A percentile compares a stretch with the other conserved stretches of the same genome.
These are phyloP conservation scores for Hypholoma fasciculare DNA, from an alignment of 768 basidiomycete species.

Conservation along the genomic window DNA sequence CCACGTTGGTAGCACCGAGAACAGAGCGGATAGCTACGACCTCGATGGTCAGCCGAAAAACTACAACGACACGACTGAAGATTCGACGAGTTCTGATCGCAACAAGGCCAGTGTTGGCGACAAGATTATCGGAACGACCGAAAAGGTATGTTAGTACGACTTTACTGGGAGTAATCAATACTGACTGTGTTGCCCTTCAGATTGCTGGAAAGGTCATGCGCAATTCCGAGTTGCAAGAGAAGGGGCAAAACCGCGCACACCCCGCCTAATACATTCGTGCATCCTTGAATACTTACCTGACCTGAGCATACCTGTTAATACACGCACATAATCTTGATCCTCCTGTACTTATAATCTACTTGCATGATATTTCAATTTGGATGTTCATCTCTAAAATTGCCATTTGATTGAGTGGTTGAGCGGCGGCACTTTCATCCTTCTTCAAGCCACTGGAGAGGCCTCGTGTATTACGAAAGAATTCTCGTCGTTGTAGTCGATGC, in stretches of 20 bases:
- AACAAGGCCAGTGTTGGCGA: constrained; percentile 44
- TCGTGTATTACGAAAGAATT: background rate
- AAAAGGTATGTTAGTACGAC: constrained; percentile 40
- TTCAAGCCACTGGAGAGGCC: background rate
- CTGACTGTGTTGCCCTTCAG: constrained; percentile 13
- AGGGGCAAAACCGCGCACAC: constrained; percentile 48
- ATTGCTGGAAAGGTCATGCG: constrained; percentile 47
- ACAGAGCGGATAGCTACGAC: background rate
- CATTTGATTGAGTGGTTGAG: no score
- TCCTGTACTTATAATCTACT: no score
- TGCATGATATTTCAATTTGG: no score
- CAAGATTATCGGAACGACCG: constrained; percentile 57
- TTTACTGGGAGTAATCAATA: background rate
- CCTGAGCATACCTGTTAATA: no score
- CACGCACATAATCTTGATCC: no score
- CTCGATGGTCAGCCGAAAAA: background rate
- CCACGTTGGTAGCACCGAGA: background rate
- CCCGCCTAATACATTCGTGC: background rate
- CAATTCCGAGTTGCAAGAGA: constrained; percentile 54
- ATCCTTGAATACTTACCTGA: background rate
- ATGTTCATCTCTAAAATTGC: no score
- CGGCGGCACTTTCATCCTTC: background rate
- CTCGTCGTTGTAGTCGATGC: background rate
- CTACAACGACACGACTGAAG: background rate
- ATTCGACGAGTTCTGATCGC: background rate